Evolutionary conservation across 371 early-diverging fungal genomes (phyloP), one percentile per base, ranked within the genome.

Genomic region (Choanephora cucurbitarum): DNA sequence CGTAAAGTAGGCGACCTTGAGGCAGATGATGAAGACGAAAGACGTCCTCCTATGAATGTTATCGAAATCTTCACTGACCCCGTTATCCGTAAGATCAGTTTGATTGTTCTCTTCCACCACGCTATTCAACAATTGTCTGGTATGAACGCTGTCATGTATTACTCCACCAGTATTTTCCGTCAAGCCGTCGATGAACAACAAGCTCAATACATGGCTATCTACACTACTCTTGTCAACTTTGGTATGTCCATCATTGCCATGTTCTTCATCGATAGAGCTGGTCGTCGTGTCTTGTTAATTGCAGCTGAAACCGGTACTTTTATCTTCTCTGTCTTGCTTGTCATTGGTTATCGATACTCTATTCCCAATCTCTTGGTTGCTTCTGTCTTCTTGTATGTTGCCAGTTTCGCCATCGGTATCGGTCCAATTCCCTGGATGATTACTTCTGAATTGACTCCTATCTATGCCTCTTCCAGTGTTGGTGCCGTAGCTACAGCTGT

Each of bases 111-210:
- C 14, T 34, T 67, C 31, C 59, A 82, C 22, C 81, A 83, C 46
- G 66, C 66, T 4, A 60, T 72, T 23, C 97, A 95, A 66, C 95
- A 94, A 71, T 70, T 91, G 7, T 82, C 86, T 15, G 95, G 94
- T 33, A 92, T 97, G 77, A 94, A 94, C 60, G 92, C 88, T 48
- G 82, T 91, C 50, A 75, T 88, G 62, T 83, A 88, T 58, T 95
- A 90, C 64, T 92, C 92, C 17, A 86, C 90, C 0, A 70, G 85
- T 79, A 57, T 87, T 75, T 49, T 81, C 70, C 28, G 82, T 72
- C 57, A 81, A 31, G 68, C 67, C 8, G 69, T 72, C 11, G 55
- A 67, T 69, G 66, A 52, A 62, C 69, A 70, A 68, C 49, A 68
- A 11, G 86, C 67, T 72, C 85, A 51, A 67, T 83, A 37, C 62